Evolutionary conservation across 805 yeast species (phyloP).

Genomic region (Kuraishia hungarica): DNA sequence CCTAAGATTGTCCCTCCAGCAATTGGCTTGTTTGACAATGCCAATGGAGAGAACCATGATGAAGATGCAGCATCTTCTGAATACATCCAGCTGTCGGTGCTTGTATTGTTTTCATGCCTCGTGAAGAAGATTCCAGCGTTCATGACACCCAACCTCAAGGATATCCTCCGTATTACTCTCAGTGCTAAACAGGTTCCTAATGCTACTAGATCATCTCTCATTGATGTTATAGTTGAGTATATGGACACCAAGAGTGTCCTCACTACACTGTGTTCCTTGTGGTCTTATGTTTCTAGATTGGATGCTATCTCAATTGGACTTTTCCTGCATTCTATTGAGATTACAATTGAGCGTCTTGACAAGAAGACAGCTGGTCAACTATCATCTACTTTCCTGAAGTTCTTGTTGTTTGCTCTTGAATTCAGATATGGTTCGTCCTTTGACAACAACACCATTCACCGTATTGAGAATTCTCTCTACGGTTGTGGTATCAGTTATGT

Average conservation of each 20-base stretch:
- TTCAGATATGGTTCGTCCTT: conserved; percentile 52
- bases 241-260: conserved; percentile 60
- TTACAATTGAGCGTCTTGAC: conserved; percentile 55
- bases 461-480: conserved; percentile 74
- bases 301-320: conserved; percentile 52
- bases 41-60: conserved; percentile 18
- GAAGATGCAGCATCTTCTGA: conserved; percentile 19
- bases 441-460: conserved; percentile 65
- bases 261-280: conserved; percentile 50
- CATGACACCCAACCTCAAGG: conserved; percentile 58
- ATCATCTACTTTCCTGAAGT: conserved; percentile 57
- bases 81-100: conserved; percentile 59
- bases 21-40: conserved; percentile 42
- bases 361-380: conserved; percentile 70
- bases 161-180: conserved; percentile 51
- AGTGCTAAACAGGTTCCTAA: conserved; percentile 51
- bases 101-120: conserved; percentile 65
- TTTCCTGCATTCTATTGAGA: conserved; percentile 58
- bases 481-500: conserved; percentile 68
- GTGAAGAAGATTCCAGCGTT: conserved; percentile 83
- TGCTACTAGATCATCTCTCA: conserved; percentile 50
- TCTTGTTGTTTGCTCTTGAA: conserved; percentile 65
- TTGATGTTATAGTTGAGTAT: conserved; percentile 53
- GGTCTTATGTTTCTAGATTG: conserved; percentile 36
- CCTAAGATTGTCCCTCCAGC: conserved; percentile 79